Evolutionary conservation across 2,329 filamentous ascomycete species (phyloP).

Genomic region (Colletotrichum sp.): DNA sequence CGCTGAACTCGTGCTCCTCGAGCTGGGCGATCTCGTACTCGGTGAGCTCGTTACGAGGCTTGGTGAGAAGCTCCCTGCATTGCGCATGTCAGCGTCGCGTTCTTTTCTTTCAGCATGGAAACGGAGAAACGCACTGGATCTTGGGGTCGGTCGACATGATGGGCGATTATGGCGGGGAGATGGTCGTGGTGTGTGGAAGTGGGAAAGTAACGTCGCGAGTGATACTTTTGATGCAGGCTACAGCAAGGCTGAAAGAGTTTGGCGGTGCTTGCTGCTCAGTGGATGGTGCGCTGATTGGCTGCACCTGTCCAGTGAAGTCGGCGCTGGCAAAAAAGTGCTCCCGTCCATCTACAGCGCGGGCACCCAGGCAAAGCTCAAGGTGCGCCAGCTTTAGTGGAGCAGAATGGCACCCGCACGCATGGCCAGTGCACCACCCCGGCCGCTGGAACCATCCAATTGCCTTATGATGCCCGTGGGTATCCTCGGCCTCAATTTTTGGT

Average conservation of each 20-base stretch:
- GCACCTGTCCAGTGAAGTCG: background rate
- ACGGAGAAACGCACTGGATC: constrained; percentile 64
- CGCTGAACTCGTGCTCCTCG: constrained; percentile 61
- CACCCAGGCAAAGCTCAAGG: background rate
- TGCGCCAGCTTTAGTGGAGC: background rate
- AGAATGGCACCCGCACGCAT: background rate
- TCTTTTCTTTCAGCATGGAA: background rate
- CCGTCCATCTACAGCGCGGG: background rate
- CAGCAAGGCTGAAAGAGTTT: constrained; percentile 37
- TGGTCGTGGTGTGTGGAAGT: constrained; percentile 13
- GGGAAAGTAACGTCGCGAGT: background rate
- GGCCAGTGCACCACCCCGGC: background rate
- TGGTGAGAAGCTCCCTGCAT: constrained; percentile 82
- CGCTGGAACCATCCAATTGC: background rate
- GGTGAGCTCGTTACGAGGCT: constrained; percentile 88
- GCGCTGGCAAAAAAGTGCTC: constrained; percentile 10
- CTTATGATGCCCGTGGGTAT: constrained; percentile 19
- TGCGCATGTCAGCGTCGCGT: constrained; percentile 29
- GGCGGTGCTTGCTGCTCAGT: constrained; percentile 11
- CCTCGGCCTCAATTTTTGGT: constrained; percentile 31
- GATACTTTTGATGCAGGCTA: constrained; percentile 14
- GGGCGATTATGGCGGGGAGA: constrained; percentile 19
- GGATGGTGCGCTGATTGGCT: constrained; percentile 14
- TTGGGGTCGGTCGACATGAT: constrained; percentile 59
- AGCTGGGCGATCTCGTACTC: constrained; percentile 89